These are phyloP conservation scores for Dalechampia spathulata DNA, from an alignment of 441 rosid genomes.

Conservation along the genomic window DNA sequence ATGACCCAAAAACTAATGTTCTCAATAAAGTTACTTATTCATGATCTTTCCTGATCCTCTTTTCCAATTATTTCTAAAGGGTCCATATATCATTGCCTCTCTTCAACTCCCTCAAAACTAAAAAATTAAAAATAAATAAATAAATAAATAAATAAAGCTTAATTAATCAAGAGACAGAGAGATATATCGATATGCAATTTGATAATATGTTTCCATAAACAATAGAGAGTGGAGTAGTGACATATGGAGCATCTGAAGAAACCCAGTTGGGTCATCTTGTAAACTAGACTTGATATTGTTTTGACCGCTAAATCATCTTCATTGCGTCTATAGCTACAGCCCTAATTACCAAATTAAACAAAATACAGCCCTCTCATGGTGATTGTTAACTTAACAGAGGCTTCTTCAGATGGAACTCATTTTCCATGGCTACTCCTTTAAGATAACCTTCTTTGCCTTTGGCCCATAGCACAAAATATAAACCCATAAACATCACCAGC, in stretches of 20 bases:
- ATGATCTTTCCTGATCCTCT: too few species aligned
- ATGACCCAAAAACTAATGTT: neutral
- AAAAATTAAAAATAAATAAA: too few species aligned
- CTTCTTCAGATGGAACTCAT: conserved; percentile 49
- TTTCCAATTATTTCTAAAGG: too few species aligned
- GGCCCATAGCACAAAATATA: conserved; percentile 83
- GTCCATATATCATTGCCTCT: too few species aligned
- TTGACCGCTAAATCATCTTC: too few species aligned
- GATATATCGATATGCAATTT: too few species aligned
- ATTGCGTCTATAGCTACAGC: neutral
- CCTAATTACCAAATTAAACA: neutral
- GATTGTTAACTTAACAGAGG: conserved; percentile 58
- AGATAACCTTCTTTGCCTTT: conserved; percentile 66
- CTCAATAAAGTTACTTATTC: too few species aligned
- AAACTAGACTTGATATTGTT: too few species aligned
- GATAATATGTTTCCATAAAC: neutral
- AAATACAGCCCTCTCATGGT: neutral
- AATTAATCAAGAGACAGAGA: too few species aligned
- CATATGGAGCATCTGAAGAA: neutral
- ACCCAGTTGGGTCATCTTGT: neutral
- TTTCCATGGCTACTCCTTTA: conserved; percentile 21
- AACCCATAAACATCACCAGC: conserved; percentile 70
- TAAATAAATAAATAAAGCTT: too few species aligned
- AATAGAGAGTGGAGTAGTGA: neutral
- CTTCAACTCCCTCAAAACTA: too few species aligned